Evolutionary conservation across 1,139 yeast species (phyloP), one percentile per base, ranked within the genome.

Genomic region (Candida labiduridarum): DNA sequence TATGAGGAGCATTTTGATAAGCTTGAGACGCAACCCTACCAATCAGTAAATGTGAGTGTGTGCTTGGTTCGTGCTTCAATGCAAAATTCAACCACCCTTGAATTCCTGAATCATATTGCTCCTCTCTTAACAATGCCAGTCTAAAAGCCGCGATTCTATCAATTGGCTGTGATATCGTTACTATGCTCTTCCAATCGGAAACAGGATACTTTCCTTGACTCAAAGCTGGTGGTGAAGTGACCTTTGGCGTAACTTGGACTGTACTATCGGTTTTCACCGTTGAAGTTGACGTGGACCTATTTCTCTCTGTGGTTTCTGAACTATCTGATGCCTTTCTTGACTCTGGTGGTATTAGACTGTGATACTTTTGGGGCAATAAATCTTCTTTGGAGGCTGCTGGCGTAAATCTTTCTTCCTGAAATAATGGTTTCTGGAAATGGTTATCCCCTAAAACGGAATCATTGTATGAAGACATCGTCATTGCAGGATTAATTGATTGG

Each of bases 1-100:
- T 72, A 54, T 76, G 80, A 2, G 78, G 61, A 2, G 81, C 81
- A 61, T 76, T 76, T 55, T 72, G 78, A 56, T 76, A 76, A 2
- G 80, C 80, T 46, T 72, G 73, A 6, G 78, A 65, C 0, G 80
- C 80, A 42, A 76, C 68, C 46, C 68, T 67, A 2, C 81, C 80
- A 52, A 76, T 74, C 53, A 74, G 80, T 45, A 76, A 74, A 47
- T 61, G 68, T 6, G 75, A 60, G 7, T 71, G 59, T n/a, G 35
- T 40, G 31, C 59, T 63, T 10, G 53, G 52, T 0, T 74, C 64
- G 52, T 62, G 68, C 53, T 68, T 72, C 49, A 76, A 64, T 0
- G 77, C 71, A 42, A 67, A 77, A 50, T 59, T 52, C 8, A 80
- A 63, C 84, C 84, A 80, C n/a, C 66, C 63, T 41, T 68, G 72